Evolutionary conservation across 2,329 filamentous ascomycete species (phyloP).

Genomic region (Cryphonectria radicalis): DNA sequence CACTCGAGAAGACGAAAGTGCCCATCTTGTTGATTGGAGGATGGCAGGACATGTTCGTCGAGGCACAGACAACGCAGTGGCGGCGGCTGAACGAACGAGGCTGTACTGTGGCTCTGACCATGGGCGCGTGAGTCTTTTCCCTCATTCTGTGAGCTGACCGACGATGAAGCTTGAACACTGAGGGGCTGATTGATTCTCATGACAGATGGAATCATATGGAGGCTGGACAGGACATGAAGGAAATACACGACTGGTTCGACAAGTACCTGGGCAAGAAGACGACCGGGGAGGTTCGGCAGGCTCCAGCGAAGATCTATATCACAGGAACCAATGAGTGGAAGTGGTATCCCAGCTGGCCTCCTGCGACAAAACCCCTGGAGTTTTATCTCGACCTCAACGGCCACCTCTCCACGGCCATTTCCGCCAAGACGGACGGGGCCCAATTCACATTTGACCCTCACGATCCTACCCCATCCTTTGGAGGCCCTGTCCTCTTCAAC

Average conservation of each 20-base stretch:
- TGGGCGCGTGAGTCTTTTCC: constrained; percentile 14
- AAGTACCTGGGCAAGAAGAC: constrained; percentile 19
- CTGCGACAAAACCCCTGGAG: constrained; percentile 15
- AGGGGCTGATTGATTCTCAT: not conserved
- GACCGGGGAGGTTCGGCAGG: not conserved
- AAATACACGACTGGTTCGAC: constrained; percentile 22
- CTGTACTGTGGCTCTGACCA: constrained; percentile 17
- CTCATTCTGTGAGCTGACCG: not conserved
- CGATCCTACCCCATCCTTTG: constrained; percentile 35
- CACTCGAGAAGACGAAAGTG: constrained; percentile 1
- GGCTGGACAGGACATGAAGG: constrained; percentile 5
- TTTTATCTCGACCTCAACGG: constrained; percentile 20
- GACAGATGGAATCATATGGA: constrained; percentile 22
- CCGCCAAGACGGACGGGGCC: not conserved
- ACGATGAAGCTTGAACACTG: not conserved
- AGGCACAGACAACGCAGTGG: constrained; percentile 7
- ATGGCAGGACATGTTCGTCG: constrained; percentile 25
- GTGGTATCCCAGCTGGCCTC: constrained; percentile 28
- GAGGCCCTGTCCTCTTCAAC: constrained; percentile 25
- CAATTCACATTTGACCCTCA: constrained; percentile 34
- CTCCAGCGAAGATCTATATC: constrained; percentile 17
- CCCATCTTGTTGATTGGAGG: constrained; percentile 21
- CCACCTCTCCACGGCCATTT: not conserved
- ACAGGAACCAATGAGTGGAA: constrained; percentile 25
- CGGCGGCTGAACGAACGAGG: constrained; percentile 16